These are phyloP conservation scores for Podila clonocystis DNA, from an alignment of 192 early-diverging fungal species.

Conservation along the genomic window DNA sequence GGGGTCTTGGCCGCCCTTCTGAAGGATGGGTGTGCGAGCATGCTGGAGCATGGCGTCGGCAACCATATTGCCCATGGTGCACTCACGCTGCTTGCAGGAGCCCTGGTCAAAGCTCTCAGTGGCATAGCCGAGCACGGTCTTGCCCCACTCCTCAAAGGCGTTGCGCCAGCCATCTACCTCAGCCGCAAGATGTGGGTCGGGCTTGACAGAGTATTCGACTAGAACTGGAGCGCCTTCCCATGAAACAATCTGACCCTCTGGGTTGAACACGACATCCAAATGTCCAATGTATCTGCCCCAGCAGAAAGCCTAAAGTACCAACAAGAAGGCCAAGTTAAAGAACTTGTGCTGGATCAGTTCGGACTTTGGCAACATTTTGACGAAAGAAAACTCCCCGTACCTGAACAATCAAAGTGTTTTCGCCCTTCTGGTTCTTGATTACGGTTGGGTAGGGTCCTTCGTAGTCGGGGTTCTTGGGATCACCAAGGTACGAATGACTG, in stretches of 20 bases:
- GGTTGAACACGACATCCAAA: slow-evolving; percentile 69
- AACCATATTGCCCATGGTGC: slow-evolving; percentile 72
- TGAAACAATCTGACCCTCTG: slow-evolving; percentile 60
- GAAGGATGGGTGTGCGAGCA: slow-evolving; percentile 19
- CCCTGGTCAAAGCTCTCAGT: slow-evolving; percentile 51
- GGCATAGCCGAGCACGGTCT: slow-evolving; percentile 56
- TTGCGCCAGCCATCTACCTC: slow-evolving; percentile 56
- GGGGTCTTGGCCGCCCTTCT: background rate
- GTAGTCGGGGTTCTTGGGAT: slow-evolving; percentile 57
- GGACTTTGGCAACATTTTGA: background rate
- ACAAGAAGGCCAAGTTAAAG: background rate
- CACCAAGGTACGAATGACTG: slow-evolving; percentile 74
- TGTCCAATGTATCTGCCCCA: slow-evolving; percentile 73
- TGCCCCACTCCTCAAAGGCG: slow-evolving; percentile 57
- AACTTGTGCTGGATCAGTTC: background rate
- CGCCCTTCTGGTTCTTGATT: slow-evolving; percentile 69
- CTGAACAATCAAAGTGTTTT: slow-evolving; percentile 76
- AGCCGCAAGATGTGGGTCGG: slow-evolving; percentile 53
- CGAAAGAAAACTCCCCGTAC: slow-evolving; percentile 35
- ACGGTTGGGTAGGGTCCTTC: slow-evolving; percentile 77
- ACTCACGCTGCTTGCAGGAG: slow-evolving; percentile 58
- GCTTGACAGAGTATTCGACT: slow-evolving; percentile 60
- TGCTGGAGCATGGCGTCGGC: slow-evolving; percentile 70
- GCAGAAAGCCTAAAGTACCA: slow-evolving; percentile 50
- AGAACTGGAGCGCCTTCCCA: slow-evolving; percentile 69